These are phyloP conservation scores for Hypoxylon lienhwacheense DNA, from an alignment of 495 filamentous ascomycete genomes.

Conservation along the genomic window DNA sequence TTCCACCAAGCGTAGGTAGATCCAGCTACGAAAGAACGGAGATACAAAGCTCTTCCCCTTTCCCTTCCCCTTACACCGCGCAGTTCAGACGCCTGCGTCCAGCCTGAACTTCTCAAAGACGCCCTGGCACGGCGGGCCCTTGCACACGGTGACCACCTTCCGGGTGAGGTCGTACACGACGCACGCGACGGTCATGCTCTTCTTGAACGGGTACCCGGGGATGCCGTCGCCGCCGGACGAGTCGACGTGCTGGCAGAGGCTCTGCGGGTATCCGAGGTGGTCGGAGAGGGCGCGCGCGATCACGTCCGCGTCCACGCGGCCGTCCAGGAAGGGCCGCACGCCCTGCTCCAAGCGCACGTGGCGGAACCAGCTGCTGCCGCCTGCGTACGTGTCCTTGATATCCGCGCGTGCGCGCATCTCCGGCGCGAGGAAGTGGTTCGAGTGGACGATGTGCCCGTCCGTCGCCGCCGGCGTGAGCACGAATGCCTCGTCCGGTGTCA, in stretches of 20 bases:
- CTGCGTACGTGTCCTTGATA: conserved; percentile 19
- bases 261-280: conserved; percentile 35
- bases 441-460: conserved; percentile 22
- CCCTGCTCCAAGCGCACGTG: conserved; percentile 10
- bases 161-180: conserved; percentile 38
- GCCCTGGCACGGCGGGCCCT: conserved; percentile 30
- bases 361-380: conserved; percentile 32
- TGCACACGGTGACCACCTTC: conserved; percentile 32
- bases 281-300: conserved; percentile 33
- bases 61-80: no score
- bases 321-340: conserved; percentile 7
- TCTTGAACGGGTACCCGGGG: conserved; percentile 14
- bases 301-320: conserved; percentile 13
- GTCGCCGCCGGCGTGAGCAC: conserved; percentile 6
- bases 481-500: no score
- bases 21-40: no score
- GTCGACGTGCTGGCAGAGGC: conserved; percentile 26
- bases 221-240: not conserved
- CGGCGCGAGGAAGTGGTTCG: conserved; percentile 27
- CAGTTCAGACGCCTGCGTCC: conserved; percentile 3
- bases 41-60: no score
- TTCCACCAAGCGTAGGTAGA: no score
- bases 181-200: conserved; percentile 33
- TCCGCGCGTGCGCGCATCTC: conserved; percentile 8
- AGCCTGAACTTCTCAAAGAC: conserved; percentile 24